Base-by-base conservation (phyloP, 441 rosid species). In the Eruca vesicaria region DNA sequence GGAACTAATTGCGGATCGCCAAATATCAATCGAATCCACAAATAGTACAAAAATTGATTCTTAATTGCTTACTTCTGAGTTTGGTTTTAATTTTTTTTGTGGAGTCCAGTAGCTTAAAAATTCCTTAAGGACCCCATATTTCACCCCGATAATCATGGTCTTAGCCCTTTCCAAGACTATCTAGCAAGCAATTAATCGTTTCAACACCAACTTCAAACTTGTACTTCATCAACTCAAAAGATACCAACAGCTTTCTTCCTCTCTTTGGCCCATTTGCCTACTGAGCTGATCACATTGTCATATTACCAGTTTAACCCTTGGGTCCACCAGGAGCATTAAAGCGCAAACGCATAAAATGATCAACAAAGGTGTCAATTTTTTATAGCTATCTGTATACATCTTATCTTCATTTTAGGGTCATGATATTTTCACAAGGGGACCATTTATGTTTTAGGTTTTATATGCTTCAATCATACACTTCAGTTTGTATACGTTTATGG, bases 141-240 rank as follows among this genome's bases (percentile, higher is more conserved):
- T n/a, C n/a, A n/a, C n/a, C n/a, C n/a, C n/a, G n/a, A n/a, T n/a
- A n/a, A n/a, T n/a, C n/a, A n/a, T n/a, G n/a, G n/a, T n/a, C n/a
- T 23, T 23, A 23, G 26, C 26, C 26, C 1, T 23, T 23, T 23
- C 26, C 15, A 26, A 94, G 94, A 81, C 87, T 74, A 61, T 90
- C 97, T 9, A 94, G 90, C 83, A 94, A 84, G 60, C 80, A 84
- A 79, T 89, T 92, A 60, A 90, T 81, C 33, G 88, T 88, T 19
- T 86, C 92, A 1, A 78, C 90, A 21, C 90, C 93, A 4, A 80
- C 88, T 65, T 81, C 78, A 76, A 81, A 88, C 66, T 86, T 89
- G 57, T 90, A 74, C 84, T 86, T 94, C 99, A 94, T 94, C 84
- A 32, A 8, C 36, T 32, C 36, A 32, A 32, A 23, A 32, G 36